Conservation (phyloP, 495 filamentous ascomycete species). For the Penicillium fimorum region DNA sequence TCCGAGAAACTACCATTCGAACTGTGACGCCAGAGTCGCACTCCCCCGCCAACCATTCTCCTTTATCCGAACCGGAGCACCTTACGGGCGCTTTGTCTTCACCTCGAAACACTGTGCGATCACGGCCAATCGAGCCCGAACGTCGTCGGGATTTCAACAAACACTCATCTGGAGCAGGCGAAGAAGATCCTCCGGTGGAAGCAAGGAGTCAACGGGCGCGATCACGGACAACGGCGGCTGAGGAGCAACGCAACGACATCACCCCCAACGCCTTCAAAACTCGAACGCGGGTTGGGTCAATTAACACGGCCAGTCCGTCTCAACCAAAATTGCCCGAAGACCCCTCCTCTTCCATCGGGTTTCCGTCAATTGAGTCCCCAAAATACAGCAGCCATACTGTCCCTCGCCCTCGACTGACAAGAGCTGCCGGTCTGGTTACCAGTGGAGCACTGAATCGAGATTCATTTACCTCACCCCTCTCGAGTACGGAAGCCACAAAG, state of each 20-base stretch:
- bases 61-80: conserved; percentile 41
- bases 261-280: conserved; percentile 37
- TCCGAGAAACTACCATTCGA: conserved; percentile 47
- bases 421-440: conserved; percentile 35
- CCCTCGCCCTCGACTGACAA: conserved; percentile 45
- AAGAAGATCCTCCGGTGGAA: conserved; percentile 37
- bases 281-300: conserved; percentile 46
- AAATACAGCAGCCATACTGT: conserved; percentile 32
- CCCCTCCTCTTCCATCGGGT: conserved; percentile 45
- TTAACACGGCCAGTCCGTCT: conserved; percentile 40
- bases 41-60: conserved; percentile 36
- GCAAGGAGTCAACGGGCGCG: conserved; percentile 42
- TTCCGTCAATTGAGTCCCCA: conserved; percentile 51
- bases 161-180: conserved; percentile 28
- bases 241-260: conserved; percentile 47
- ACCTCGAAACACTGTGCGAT: conserved; percentile 40
- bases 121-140: conserved; percentile 33
- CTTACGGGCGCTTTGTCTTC: conserved; percentile 40
- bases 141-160: conserved; percentile 31
- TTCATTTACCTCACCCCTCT: conserved; percentile 54
- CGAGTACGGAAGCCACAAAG: conserved; percentile 49
- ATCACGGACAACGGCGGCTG: conserved; percentile 50
- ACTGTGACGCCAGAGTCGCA: conserved; percentile 49
- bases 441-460: conserved; percentile 34
- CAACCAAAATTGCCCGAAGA: conserved; percentile 29